Base-by-base conservation (phyloP, 176 grass and related monocot genomes). In the Calamus simplicifolius region DNA sequence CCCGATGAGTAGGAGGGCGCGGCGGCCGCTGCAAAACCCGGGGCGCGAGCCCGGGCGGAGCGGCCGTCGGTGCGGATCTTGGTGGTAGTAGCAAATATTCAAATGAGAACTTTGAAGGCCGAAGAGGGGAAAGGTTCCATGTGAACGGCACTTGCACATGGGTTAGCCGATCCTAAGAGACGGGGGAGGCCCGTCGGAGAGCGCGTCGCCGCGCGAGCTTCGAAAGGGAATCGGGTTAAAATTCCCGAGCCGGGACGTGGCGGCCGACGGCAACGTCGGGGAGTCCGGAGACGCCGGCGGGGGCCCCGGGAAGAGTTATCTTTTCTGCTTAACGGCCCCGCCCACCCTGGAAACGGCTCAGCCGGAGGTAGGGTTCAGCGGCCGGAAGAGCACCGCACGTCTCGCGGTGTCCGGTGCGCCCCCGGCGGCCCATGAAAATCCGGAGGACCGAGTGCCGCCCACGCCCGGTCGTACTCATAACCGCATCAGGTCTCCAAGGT, bases 61-160 rank as follows among this genome's bases (percentile, higher is more conserved):
- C 51, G 78, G 26, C 71, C 71, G 63, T 81, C 78, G 71, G 71
- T 81, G 78, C 71, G 31, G 71, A 81, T 81, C 78, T 81, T 81
- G 78, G 78, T 81, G 78, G 70, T 81, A 81, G 78, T 81, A 81
- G 78, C 78, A 81, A 75, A 81, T 81, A 81, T 81, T 81, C 78
- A 81, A 81, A 30, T 30, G 29, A 5, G 6, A 30, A 4, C 29
- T 30, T 5, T 30, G 29, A 30, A 5, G 29, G 29, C 29, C 6
- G 29, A 5, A 5, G 0, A 83, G 70, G 70, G 61, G 70, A 73
- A 73, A 73, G 70, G 70, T 73, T 73, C 70, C 70, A 73, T 73
- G 70, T 73, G 59, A 73, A 73, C 70, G 59, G 70, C 70, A 73
- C 59, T 73, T 73, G 70, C 59, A 73, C 70, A 71, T 71, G 68